Conservation (phyloP, 345 rosid species). For the Syzygium oleosum region DNA sequence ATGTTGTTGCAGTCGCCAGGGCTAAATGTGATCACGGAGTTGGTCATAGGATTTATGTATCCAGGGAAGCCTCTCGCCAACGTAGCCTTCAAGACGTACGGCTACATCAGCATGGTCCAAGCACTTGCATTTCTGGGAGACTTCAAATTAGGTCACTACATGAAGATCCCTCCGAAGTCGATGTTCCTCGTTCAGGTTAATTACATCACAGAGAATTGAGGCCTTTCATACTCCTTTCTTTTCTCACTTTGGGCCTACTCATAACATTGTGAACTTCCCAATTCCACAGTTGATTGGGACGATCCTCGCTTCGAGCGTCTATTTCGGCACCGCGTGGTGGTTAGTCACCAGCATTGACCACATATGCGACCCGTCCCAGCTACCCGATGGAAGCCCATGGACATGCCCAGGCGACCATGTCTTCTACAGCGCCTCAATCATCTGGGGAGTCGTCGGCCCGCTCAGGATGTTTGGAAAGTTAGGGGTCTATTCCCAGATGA, state of each 20-base stretch:
- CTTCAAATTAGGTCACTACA: slow-evolving; percentile 79
- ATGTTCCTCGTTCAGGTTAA: slow-evolving; percentile 70
- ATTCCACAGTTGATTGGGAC: slow-evolving; percentile 48
- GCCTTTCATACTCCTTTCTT: background rate
- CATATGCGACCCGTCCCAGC: slow-evolving; percentile 45
- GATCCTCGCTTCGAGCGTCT: slow-evolving; percentile 44
- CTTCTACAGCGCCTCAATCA: slow-evolving; percentile 76
- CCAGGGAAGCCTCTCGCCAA: slow-evolving; percentile 79
- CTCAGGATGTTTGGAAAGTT: slow-evolving; percentile 52
- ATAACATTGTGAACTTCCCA: background rate
- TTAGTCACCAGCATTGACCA: slow-evolving; percentile 34
- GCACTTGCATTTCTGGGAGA: slow-evolving; percentile 50
- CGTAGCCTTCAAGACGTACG: slow-evolving; percentile 74
- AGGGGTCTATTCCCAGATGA: slow-evolving; percentile 46
- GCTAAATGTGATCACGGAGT: slow-evolving; percentile 66
- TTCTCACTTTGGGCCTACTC: background rate
- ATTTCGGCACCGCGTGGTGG: slow-evolving; percentile 40
- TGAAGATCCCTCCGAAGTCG: slow-evolving; percentile 75
- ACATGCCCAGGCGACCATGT: slow-evolving; percentile 57
- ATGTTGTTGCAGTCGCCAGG: slow-evolving; percentile 36
- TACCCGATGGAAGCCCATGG: slow-evolving; percentile 75
- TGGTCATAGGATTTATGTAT: slow-evolving; percentile 61
- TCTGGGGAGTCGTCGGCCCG: slow-evolving; percentile 79
- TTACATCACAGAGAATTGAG: background rate
- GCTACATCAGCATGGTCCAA: slow-evolving; percentile 71